phyloP scores from a whole-genome alignment of 73 alveolate species.

The Tetrahymena thermophila region DNA sequence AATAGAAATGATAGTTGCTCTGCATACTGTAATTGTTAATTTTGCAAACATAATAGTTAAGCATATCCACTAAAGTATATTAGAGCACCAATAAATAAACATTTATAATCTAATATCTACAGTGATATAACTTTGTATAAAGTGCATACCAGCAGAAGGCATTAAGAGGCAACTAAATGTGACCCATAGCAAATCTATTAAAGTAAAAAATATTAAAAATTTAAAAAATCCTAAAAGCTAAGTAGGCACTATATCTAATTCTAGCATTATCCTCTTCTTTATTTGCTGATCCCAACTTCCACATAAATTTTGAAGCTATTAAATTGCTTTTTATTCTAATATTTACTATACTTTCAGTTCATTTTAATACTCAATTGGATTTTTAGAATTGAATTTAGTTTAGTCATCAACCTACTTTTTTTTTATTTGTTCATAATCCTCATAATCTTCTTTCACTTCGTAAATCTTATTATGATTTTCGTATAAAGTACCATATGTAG shows the following conservation, averaged over 20 bases:
- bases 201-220: neutral
- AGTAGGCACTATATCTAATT: neutral
- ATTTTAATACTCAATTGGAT: neutral
- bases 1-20: neutral
- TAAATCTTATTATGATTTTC: neutral
- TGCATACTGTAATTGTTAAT: neutral
- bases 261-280: neutral
- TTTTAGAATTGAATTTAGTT: neutral
- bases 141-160: neutral
- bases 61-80: neutral
- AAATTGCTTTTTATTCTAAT: neutral
- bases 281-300: neutral
- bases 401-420: neutral
- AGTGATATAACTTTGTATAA: neutral
- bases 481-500: neutral
- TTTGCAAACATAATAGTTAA: neutral
- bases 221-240: neutral
- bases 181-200: neutral
- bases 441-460: neutral
- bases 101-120: neutral
- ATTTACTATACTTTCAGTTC: neutral
- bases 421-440: neutral
- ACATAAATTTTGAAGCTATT: neutral
- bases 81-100: constrained; percentile 1
- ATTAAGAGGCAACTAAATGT: neutral